A percentile compares a stretch with the other conserved stretches of the same genome.
phyloP scores from a whole-genome alignment of 352 stramenopile species.

The Phytophthora boehmeriae region DNA sequence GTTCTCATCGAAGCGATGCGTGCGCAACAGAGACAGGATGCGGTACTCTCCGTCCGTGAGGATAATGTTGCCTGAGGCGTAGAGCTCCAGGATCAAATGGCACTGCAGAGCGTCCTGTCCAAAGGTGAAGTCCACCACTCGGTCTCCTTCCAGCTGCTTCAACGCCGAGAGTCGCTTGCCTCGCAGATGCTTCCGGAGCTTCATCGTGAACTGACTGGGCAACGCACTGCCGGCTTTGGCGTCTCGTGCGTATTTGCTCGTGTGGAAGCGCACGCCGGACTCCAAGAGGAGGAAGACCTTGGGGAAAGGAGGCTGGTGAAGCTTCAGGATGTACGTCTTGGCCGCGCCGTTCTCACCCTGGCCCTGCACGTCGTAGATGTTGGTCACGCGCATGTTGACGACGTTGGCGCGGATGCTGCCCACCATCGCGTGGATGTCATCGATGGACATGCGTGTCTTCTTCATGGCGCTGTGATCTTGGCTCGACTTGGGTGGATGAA shows the following conservation, averaged over 20 bases:
- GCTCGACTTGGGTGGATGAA: too few relatives aligned
- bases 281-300: conserved; percentile 97
- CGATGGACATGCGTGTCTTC: conserved; percentile 89
- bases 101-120: conserved; percentile 89
- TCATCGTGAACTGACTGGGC: conserved; percentile 97
- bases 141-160: conserved; percentile 94
- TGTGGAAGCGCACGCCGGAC: conserved; percentile 97
- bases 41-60: conserved; percentile 95
- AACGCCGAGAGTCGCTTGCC: conserved; percentile 94
- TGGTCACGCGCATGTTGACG: conserved; percentile 93
- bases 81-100: conserved; percentile 98
- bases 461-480: conserved; percentile 57
- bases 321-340: conserved; percentile 94
- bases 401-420: conserved; percentile 86
- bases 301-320: conserved; percentile 88
- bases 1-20: conserved; percentile 94
- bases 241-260: conserved; percentile 89
- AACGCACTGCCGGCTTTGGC: conserved; percentile 65
- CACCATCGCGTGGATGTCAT: conserved; percentile 89
- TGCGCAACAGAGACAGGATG: conserved; percentile 96
- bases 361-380: conserved; percentile 95
- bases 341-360: conserved; percentile 85
- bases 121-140: conserved; percentile 97
- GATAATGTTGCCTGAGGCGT: conserved; percentile 97
- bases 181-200: conserved; percentile 97